phyloP scores from a whole-genome alignment of 2,329 filamentous ascomycete genomes.

The Neurospora crassa region DNA sequence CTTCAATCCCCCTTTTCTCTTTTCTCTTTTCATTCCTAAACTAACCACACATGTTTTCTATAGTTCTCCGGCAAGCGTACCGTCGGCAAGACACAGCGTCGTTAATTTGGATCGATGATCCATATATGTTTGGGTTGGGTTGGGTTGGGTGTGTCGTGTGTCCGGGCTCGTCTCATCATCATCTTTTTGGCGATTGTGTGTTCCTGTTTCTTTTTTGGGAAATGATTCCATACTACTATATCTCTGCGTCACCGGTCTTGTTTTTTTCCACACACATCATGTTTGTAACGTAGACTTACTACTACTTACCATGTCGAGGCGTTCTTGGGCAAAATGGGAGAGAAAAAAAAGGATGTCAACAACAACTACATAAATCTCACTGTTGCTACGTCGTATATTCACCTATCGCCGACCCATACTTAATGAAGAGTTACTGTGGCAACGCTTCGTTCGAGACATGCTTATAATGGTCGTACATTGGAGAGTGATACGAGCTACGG shows the following conservation, averaged over 20 bases:
- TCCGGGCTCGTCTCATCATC: background rate
- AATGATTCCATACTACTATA: conserved; percentile 1
- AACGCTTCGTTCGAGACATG: no score
- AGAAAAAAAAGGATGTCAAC: background rate
- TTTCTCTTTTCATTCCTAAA: conserved; percentile 6
- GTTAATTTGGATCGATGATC: conserved; percentile 28
- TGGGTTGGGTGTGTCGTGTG: background rate
- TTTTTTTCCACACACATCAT: background rate
- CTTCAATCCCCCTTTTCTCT: background rate
- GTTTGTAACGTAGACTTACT: background rate
- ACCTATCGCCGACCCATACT: no score
- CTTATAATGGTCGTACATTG: no score
- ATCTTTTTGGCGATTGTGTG: background rate
- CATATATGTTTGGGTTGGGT: background rate
- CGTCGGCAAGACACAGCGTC: conserved; percentile 77
- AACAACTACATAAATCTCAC: no score
- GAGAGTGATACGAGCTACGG: no score
- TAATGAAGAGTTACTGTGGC: no score
- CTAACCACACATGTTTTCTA: conserved; percentile 21
- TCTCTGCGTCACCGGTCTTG: background rate
- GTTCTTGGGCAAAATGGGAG: conserved; percentile 6
- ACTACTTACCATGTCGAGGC: conserved; percentile 7
- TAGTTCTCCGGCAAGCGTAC: conserved; percentile 85
- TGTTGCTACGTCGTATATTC: no score
- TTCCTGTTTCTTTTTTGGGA: background rate